Conservation (phyloP, 805 yeast genomes). For the Phaffomyces opuntiae region DNA sequence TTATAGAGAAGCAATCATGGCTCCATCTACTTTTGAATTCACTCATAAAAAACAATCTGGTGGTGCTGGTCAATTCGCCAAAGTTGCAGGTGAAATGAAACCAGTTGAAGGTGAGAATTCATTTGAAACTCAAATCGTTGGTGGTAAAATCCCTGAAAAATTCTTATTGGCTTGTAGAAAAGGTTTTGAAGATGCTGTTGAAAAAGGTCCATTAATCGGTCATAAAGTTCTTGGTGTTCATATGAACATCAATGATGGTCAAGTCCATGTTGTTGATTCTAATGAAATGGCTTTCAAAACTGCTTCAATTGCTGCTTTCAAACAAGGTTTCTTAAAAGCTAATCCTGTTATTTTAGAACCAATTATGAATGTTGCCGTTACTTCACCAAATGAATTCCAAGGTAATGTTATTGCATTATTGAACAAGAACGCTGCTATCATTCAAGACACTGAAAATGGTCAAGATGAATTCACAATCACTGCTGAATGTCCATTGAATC, state of each 20-base stretch:
- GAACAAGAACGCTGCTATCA: conserved; percentile 88
- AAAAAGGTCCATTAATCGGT: conserved; percentile 95
- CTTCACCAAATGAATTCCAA: conserved; percentile 96
- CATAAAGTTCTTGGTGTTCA: conserved; percentile 88
- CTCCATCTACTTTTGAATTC: conserved; percentile 74
- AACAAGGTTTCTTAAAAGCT: conserved; percentile 78
- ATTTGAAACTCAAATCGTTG: conserved; percentile 84
- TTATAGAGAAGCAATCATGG: conserved; percentile 85
- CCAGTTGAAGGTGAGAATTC: conserved; percentile 62
- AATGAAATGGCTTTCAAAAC: conserved; percentile 92
- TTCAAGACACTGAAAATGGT: conserved; percentile 89
- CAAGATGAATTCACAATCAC: conserved; percentile 89
- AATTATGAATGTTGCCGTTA: conserved; percentile 86
- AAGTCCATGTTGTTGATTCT: conserved; percentile 94
- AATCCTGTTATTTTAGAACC: conserved; percentile 92
- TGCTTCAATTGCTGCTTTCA: conserved; percentile 89
- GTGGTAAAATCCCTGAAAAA: conserved; percentile 96
- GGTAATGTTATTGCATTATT: conserved; percentile 85
- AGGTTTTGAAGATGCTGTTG: conserved; percentile 92
- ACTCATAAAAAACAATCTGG: conserved; percentile 98
- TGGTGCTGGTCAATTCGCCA: conserved; percentile 99
- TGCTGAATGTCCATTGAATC: conserved; percentile 95
- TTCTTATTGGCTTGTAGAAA: conserved; percentile 88
- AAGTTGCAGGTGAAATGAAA: conserved; percentile 79
- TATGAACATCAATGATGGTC: conserved; percentile 96